phyloP scores from a whole-genome alignment of 179 eudicot genomes.

The Silene coronaria region DNA sequence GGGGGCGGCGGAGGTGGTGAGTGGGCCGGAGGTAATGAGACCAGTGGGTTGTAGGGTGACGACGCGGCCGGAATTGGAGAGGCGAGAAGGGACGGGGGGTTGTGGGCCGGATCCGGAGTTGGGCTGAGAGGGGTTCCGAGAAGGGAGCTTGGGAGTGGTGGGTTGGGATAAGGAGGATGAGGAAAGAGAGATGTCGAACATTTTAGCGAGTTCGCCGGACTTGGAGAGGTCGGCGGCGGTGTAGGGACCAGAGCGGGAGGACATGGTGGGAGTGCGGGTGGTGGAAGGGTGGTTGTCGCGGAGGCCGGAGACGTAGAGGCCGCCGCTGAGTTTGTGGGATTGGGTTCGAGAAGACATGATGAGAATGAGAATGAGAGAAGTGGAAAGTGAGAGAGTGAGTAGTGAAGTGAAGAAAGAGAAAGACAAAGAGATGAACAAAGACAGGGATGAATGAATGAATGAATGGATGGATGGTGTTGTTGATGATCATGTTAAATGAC shows the following conservation, averaged over 20 bases:
- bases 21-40: constrained; percentile 67
- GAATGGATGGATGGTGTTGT: not conserved
- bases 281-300: not conserved
- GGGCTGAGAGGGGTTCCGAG: constrained; percentile 13
- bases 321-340: not conserved
- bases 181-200: constrained; percentile 48
- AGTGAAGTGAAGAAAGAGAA: not conserved
- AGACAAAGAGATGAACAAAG: not conserved
- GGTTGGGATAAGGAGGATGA: constrained; percentile 10
- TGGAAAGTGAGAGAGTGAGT: not conserved
- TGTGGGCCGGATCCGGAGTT: constrained; percentile 10
- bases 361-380: not conserved
- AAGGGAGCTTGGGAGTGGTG: constrained; percentile 15
- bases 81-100: not conserved
- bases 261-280: not conserved
- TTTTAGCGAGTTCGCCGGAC: constrained; percentile 75
- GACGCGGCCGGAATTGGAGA: not conserved
- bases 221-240: constrained; percentile 80
- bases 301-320: not conserved
- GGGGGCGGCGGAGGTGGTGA: constrained; percentile 31
- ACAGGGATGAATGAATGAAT: not conserved
- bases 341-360: not conserved
- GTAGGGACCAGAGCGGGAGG: constrained; percentile 42
- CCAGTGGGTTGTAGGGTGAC: constrained; percentile 69
- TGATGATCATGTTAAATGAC: too few relatives aligned